Evolutionary conservation across 2,329 filamentous ascomycete genomes (phyloP), one percentile per base, ranked within the genome.

Genomic region (Botrytis fragariae): DNA sequence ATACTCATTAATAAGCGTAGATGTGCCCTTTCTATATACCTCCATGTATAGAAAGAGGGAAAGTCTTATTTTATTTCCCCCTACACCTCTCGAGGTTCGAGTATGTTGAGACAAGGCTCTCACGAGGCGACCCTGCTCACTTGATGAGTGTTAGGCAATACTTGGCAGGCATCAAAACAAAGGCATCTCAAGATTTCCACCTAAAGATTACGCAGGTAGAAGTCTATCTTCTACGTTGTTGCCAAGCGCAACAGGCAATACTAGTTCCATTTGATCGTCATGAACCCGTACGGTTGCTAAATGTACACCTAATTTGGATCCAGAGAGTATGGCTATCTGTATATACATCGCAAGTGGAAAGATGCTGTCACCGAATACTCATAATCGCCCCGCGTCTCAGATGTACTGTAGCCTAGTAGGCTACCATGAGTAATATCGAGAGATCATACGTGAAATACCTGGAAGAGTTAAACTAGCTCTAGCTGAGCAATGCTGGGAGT

Each of bases 331-430:
- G 22, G n/a, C n/a, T n/a, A n/a, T n/a, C n/a, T n/a, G n/a, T n/a
- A n/a, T n/a, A n/a, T n/a, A n/a, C n/a, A n/a, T n/a, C n/a, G n/a
- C n/a, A 63, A 16, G 37, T 63, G 39, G 18, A 39, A 20, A 18
- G 37, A 29, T 20, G 12, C 44, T 22, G 22, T 42, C 37, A 63
- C 8, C 4, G 37, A 20, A 42, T 22, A n/a, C 37, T 37, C 61
- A 42, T 44, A 63, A 8, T 63, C 18, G 39, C 61, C 37, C 45
- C 7, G 48, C 25, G 6, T n/a, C n/a, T 45, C 42, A 64, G 9
- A 64, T 64, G 5, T 20, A 39, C 48, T 67, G 64, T 51, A 67
- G 64, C 64, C 64, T 67, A 54, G 64, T 67, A 54, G 64, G 64
- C 64, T 39, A 54, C 32, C 8, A 22, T 22, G n/a, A 45, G 5